These are phyloP conservation scores for Collybia sordida DNA, from an alignment of 768 basidiomycete species.

Conservation along the genomic window DNA sequence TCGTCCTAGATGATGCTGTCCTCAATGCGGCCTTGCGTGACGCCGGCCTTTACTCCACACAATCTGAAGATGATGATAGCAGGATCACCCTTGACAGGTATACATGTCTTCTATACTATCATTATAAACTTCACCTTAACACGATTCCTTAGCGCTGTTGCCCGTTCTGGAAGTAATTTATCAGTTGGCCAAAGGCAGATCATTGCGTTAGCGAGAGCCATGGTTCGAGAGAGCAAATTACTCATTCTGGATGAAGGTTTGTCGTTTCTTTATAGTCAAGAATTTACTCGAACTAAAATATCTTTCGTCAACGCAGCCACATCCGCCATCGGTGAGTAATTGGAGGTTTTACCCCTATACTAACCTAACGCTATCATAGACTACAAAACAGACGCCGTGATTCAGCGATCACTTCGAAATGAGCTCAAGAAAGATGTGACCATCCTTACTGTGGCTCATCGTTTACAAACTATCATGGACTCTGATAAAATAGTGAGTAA, in stretches of 20 bases:
- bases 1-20: slow-evolving; percentile 32
- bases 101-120: neutral
- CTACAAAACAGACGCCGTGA: slow-evolving; percentile 62
- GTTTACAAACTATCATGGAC: slow-evolving; percentile 67
- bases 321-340: slow-evolving; percentile 42
- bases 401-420: slow-evolving; percentile 64
- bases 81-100: slow-evolving; percentile 42
- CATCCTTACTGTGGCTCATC: slow-evolving; percentile 67
- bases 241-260: slow-evolving; percentile 62
- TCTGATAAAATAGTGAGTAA: slow-evolving; percentile 49
- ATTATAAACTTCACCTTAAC: too few species aligned
- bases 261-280: slow-evolving; percentile 18
- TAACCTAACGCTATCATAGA: slow-evolving; percentile 26
- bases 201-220: slow-evolving; percentile 60
- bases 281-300: neutral
- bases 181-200: slow-evolving; percentile 78
- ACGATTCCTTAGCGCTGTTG: slow-evolving; percentile 12
- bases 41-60: slow-evolving; percentile 34
- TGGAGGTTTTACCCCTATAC: neutral
- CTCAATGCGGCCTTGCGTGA: slow-evolving; percentile 36
- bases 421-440: slow-evolving; percentile 61
- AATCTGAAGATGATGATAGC: slow-evolving; percentile 41
- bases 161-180: slow-evolving; percentile 62
- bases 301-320: slow-evolving; percentile 30
- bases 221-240: slow-evolving; percentile 54